Evolutionary conservation across 1,284 basidiomycete species (phyloP).

Genomic region (Nidula niveotomentosa): DNA sequence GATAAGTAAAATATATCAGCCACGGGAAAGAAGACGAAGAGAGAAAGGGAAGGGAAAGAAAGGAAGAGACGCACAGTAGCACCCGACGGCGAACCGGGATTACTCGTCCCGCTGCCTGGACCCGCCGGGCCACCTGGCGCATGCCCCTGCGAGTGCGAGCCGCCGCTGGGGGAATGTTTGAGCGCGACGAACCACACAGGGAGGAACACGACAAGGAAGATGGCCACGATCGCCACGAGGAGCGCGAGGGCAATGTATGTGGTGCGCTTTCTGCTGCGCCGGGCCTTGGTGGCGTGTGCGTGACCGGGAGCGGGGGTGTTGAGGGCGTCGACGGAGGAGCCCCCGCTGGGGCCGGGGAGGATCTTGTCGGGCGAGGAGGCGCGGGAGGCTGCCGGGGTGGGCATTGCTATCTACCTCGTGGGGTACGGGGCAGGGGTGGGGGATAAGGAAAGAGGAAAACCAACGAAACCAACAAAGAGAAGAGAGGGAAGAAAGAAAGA

Average conservation of each 20-base stretch:
- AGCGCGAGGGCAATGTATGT: conserved; percentile 13
- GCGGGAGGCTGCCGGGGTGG: too few relatives aligned
- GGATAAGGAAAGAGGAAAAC: too few relatives aligned
- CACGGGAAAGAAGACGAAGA: too few relatives aligned
- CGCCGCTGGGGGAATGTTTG: background rate
- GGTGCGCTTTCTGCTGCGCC: conserved; percentile 9
- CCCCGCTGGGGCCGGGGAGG: too few relatives aligned
- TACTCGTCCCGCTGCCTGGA: conserved; percentile 3
- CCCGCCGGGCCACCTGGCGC: background rate
- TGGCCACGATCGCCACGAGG: conserved; percentile 31
- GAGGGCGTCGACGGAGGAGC: too few relatives aligned
- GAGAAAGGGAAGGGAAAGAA: background rate
- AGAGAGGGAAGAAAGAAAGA: too few relatives aligned
- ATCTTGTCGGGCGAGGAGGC: too few relatives aligned
- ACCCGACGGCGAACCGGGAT: conserved; percentile 13
- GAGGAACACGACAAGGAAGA: conserved; percentile 49
- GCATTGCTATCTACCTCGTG: too few relatives aligned
- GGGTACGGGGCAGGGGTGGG: too few relatives aligned
- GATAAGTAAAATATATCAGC: background rate
- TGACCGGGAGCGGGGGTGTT: too few relatives aligned
- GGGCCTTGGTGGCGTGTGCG: background rate
- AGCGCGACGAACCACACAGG: conserved; percentile 46
- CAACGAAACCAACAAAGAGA: too few relatives aligned
- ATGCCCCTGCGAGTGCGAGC: conserved; percentile 3
- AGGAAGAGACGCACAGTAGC: conserved; percentile 11